Evolutionary conservation across 2,329 filamentous ascomycete genomes (phyloP).

Genomic region (Fusarium citri): DNA sequence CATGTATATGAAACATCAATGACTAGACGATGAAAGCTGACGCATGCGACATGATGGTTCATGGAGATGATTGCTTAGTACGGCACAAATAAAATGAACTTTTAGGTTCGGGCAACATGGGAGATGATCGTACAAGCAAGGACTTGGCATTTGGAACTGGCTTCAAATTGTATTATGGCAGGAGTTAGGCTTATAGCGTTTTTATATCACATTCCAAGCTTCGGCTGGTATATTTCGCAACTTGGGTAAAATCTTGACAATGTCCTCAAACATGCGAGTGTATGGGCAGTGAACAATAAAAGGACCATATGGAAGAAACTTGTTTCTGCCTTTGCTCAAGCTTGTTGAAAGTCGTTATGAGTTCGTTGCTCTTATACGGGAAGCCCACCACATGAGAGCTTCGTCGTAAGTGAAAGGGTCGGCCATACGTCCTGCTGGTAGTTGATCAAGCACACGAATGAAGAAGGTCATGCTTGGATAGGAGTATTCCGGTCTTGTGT

Average conservation of each 20-base stretch:
- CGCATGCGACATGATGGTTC: not conserved
- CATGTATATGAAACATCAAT: slow-evolving; percentile 9
- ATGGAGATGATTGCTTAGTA: not conserved
- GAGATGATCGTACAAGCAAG: not conserved
- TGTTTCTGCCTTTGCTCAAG: not conserved
- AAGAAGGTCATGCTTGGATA: not conserved
- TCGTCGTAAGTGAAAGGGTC: not conserved
- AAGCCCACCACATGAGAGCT: not conserved
- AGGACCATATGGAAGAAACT: too few relatives aligned
- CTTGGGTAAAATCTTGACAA: too few relatives aligned
- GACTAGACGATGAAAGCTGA: slow-evolving; percentile 17
- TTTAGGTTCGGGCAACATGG: not conserved
- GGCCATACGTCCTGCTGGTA: not conserved
- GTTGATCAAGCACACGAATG: not conserved
- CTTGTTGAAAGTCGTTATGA: not conserved
- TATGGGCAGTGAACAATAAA: too few relatives aligned
- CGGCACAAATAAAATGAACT: not conserved
- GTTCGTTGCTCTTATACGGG: not conserved
- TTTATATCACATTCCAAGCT: not conserved
- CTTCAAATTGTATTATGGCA: not conserved
- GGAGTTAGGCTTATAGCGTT: not conserved
- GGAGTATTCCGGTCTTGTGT: not conserved
- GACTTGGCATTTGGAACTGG: not conserved
- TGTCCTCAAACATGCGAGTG: too few relatives aligned
- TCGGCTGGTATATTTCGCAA: not conserved